phyloP scores from a whole-genome alignment of 2,329 filamentous ascomycete species.

The Penicillium concentricum region DNA sequence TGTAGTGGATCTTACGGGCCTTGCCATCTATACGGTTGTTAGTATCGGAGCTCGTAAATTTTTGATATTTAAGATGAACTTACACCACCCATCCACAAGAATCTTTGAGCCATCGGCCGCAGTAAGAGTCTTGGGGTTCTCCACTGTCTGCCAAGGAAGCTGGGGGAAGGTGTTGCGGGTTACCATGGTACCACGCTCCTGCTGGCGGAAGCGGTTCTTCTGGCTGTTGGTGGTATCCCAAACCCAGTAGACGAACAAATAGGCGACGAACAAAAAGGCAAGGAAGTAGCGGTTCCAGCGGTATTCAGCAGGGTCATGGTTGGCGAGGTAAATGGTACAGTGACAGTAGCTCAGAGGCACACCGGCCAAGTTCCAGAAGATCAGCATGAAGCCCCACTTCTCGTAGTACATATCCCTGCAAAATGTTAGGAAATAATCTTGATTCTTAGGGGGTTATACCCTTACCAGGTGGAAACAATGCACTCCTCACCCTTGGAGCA shows the following conservation, averaged over 20 bases:
- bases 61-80: slow-evolving; percentile 29
- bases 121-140: slow-evolving; percentile 76
- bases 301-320: slow-evolving; percentile 75
- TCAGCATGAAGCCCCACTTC: slow-evolving; percentile 97
- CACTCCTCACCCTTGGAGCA: slow-evolving; percentile 90
- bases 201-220: slow-evolving; percentile 86
- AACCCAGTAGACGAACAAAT: slow-evolving; percentile 82
- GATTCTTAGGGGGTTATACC: neutral
- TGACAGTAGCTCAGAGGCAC: slow-evolving; percentile 92
- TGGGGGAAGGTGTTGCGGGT: slow-evolving; percentile 82
- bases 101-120: slow-evolving; percentile 73
- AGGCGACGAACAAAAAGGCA: slow-evolving; percentile 63
- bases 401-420: slow-evolving; percentile 89
- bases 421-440: slow-evolving; percentile 11
- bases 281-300: slow-evolving; percentile 71
- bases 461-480: slow-evolving; percentile 79
- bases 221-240: slow-evolving; percentile 93
- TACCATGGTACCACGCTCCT: slow-evolving; percentile 68
- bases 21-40: slow-evolving; percentile 55
- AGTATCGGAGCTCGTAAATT: neutral
- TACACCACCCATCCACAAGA: slow-evolving; percentile 81
- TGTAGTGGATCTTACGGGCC: slow-evolving; percentile 79
- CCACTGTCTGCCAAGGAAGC: slow-evolving; percentile 80
- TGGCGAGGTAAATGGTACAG: slow-evolving; percentile 85
- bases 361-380: slow-evolving; percentile 94